These are phyloP conservation scores for Steccherinum ochraceum DNA, from an alignment of 768 basidiomycete species.

Conservation along the genomic window DNA sequence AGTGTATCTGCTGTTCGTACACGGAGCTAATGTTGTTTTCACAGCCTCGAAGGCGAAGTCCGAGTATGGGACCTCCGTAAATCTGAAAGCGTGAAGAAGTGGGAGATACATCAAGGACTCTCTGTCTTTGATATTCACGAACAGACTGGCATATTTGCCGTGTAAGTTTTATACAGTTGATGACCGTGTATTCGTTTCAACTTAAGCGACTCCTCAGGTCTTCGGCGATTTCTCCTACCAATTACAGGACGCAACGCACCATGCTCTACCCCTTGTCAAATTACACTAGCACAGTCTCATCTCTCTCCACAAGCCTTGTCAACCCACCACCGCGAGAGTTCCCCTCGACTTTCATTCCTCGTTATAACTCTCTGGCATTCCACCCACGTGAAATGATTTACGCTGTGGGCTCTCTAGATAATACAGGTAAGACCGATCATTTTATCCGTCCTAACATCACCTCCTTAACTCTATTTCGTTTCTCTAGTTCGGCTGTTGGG, in stretches of 20 bases:
- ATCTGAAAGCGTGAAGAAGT: constrained; percentile 46
- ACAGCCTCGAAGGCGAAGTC: constrained; percentile 82
- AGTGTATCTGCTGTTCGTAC: not conserved
- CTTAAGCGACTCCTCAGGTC: constrained; percentile 29
- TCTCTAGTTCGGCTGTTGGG: constrained; percentile 53
- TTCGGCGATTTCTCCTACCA: constrained; percentile 51
- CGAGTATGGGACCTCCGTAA: constrained; percentile 87
- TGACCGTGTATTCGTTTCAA: constrained; percentile 7
- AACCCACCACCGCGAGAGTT: constrained; percentile 47
- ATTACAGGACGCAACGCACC: constrained; percentile 63
- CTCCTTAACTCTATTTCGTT: constrained; percentile 6
- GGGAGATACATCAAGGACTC: constrained; percentile 67
- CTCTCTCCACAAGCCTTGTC: constrained; percentile 49
- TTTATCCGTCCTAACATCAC: not conserved
- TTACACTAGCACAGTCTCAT: constrained; percentile 30
- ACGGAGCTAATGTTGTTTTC: not conserved
- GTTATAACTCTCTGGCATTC: constrained; percentile 63
- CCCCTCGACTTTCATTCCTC: constrained; percentile 55
- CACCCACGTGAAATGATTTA: constrained; percentile 87
- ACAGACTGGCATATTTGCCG: constrained; percentile 75
- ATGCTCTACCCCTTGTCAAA: constrained; percentile 51
- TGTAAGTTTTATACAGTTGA: constrained; percentile 42
- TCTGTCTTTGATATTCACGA: constrained; percentile 85
- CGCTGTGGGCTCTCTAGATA: constrained; percentile 68
- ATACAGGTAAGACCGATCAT: constrained; percentile 30